These are phyloP conservation scores for Neurospora africana DNA, from an alignment of 495 filamentous ascomycete species.

Conservation along the genomic window DNA sequence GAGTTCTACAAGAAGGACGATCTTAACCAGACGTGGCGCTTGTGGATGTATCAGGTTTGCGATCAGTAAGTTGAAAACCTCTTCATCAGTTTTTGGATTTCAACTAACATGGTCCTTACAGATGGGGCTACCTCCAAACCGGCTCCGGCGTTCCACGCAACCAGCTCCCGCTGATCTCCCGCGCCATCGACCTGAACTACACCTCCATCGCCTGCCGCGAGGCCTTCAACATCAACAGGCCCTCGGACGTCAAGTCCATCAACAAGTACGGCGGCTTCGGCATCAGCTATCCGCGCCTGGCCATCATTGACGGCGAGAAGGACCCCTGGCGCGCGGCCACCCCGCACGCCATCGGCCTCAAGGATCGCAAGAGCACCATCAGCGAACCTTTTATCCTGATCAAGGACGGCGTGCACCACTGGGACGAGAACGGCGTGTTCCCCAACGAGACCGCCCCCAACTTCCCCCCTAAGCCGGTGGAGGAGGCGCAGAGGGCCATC, in stretches of 20 bases:
- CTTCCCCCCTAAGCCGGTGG: slow-evolving; percentile 44
- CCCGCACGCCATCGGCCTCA: slow-evolving; percentile 44
- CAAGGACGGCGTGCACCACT: slow-evolving; percentile 55
- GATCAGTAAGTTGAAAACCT: slow-evolving; percentile 25
- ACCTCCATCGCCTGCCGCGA: slow-evolving; percentile 41
- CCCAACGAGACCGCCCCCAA: slow-evolving; percentile 44
- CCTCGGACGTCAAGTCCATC: slow-evolving; percentile 44
- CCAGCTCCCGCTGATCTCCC: slow-evolving; percentile 55
- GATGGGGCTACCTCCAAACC: slow-evolving; percentile 64
- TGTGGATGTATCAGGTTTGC: slow-evolving; percentile 51
- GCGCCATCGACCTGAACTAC: slow-evolving; percentile 47
- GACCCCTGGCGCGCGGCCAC: slow-evolving; percentile 64
- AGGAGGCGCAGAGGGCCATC: slow-evolving; percentile 44
- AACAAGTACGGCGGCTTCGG: slow-evolving; percentile 61
- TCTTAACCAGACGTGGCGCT: slow-evolving; percentile 38
- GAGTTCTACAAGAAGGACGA: slow-evolving; percentile 42
- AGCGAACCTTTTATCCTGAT: slow-evolving; percentile 54
- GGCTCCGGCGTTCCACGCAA: slow-evolving; percentile 49
- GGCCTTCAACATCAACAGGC: slow-evolving; percentile 52
- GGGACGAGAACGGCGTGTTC: slow-evolving; percentile 62
- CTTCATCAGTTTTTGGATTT: not conserved
- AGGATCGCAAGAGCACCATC: slow-evolving; percentile 39
- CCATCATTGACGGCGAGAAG: slow-evolving; percentile 54
- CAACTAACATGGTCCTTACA: slow-evolving; percentile 16
- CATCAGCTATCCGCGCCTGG: slow-evolving; percentile 54